A percentile compares a stretch with the other conserved stretches of the same genome.
These are phyloP conservation scores for Nadsonia starkeyi-henricii DNA, from an alignment of 1,139 yeast genomes.

Conservation along the genomic window DNA sequence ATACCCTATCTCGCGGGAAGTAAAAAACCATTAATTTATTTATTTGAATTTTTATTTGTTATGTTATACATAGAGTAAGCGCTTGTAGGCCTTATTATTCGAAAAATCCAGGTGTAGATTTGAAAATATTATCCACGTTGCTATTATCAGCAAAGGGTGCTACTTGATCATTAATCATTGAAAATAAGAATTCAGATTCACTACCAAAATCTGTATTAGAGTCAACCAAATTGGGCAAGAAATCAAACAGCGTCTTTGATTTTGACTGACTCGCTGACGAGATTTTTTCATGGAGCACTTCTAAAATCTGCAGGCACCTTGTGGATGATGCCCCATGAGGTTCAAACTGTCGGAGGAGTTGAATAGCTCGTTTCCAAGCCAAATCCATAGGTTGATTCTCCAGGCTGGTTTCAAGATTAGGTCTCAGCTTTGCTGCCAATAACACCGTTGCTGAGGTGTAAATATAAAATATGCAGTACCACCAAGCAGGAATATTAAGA, in stretches of 20 bases:
- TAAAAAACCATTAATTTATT: too few species aligned
- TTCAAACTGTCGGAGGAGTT: constrained; percentile 8
- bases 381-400: constrained; percentile 8
- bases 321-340: constrained; percentile 8
- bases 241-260: constrained; percentile 8
- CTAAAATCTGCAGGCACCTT: constrained; percentile 9
- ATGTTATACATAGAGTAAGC: too few species aligned
- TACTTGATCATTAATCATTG: constrained; percentile 8
- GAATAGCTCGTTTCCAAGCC: constrained; percentile 11
- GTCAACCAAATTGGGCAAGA: constrained; percentile 8
- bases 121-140: neutral
- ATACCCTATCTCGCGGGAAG: too few species aligned
- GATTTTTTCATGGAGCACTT: constrained; percentile 10
- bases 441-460: constrained; percentile 13
- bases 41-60: too few species aligned
- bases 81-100: neutral
- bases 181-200: constrained; percentile 6
- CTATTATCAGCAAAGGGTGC: constrained; percentile 6
- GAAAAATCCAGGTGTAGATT: neutral
- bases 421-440: constrained; percentile 12
- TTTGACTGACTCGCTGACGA: constrained; percentile 5
- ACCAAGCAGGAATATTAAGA: constrained; percentile 11
- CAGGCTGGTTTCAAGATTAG: constrained; percentile 8
- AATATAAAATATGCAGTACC: constrained; percentile 12
- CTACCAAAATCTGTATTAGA: constrained; percentile 4